Base-by-base conservation (phyloP, 2,329 filamentous ascomycete genomes). In the Aureobasidium uvarum region DNA sequence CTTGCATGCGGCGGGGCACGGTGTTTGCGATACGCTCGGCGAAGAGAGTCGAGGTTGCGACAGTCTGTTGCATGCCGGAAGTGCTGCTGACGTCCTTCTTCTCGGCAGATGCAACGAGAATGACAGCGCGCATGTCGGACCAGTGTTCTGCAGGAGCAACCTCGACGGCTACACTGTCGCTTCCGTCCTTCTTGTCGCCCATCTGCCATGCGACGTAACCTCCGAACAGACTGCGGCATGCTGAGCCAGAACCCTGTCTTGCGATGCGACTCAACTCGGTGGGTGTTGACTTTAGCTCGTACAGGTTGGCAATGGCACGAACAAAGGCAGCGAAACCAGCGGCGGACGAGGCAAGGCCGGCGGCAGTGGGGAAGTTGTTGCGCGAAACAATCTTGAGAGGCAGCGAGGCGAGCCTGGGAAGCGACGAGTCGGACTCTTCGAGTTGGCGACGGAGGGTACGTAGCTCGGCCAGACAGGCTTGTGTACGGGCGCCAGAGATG, bases 331-430 rank as follows among this genome's bases (percentile, higher is more conserved):
- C 86, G 70, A 88, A 86, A 28, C 86, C 86, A n/a, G 86, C 85
- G n/a, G 85, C 86, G 25, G 81, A 83, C 70, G 81, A 83, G 46
- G 85, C 85, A 33, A 99, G 87, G 7, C 95, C 95, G 5, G 95
- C 95, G 31, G 95, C 95, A 2, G 95, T 99, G 69, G 95, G 95
- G 84, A 99, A 99, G 84, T 99, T 99, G 85, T 99, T 99, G 81
- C 95, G 90, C 66, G 91, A 95, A 65, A 97, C 92, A 70, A 99
- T 89, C 72, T 89, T 90, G 68, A 99, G 86, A 39, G 90, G 87
- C 73, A 90, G 83, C 60, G 83, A 76, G 13, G 92, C 90, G 66
- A 99, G 86, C 77, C 90, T 91, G 50, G 94, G 92, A n/a, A 96
- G 84, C 25, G 86, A 87, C 0, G 87, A 72, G 75, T 96, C 82